Evolutionary conservation across 768 basidiomycete genomes (phyloP).

Genomic region (Brasilioporus rufonigricans): DNA sequence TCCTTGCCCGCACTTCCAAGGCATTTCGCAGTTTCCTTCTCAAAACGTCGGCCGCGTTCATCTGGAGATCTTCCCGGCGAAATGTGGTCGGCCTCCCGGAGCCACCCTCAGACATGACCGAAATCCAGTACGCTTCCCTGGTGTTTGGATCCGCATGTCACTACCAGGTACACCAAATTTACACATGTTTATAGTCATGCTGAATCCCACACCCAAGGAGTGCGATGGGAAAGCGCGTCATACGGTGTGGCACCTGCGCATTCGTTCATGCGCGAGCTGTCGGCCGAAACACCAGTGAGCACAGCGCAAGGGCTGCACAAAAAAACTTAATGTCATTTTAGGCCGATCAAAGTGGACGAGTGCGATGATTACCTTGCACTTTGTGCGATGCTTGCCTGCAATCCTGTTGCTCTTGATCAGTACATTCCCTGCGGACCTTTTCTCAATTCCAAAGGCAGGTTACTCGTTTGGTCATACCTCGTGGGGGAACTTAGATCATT

Average conservation of each 20-base stretch:
- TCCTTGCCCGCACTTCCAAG: slow-evolving; percentile 43
- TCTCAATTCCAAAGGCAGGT: slow-evolving; percentile 23
- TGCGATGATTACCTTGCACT: slow-evolving; percentile 5
- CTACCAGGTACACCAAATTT: slow-evolving; percentile 20
- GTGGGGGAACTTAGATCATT: slow-evolving; percentile 3
- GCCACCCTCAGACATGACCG: slow-evolving; percentile 44
- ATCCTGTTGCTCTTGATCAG: slow-evolving; percentile 11
- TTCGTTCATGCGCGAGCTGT: slow-evolving; percentile 31
- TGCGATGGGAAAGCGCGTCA: slow-evolving; percentile 26
- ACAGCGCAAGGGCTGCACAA: neutral
- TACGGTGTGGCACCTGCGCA: slow-evolving; percentile 32
- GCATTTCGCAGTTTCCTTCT: slow-evolving; percentile 41
- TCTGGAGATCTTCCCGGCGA: slow-evolving; percentile 34
- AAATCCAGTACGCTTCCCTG: slow-evolving; percentile 50
- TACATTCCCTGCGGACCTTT: slow-evolving; percentile 30
- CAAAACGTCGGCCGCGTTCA: slow-evolving; percentile 25
- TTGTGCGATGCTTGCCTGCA: slow-evolving; percentile 8
- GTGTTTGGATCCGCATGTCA: slow-evolving; percentile 48
- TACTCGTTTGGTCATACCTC: neutral
- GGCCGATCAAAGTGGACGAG: slow-evolving; percentile 19
- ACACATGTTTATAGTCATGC: neutral
- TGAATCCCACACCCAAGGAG: slow-evolving; percentile 15
- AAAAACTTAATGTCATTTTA: neutral
- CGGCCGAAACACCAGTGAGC: slow-evolving; percentile 26
- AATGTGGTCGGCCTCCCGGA: slow-evolving; percentile 42